These are phyloP conservation scores for Ceriops zippeliana DNA, from an alignment of 345 rosid species.

Conservation along the genomic window DNA sequence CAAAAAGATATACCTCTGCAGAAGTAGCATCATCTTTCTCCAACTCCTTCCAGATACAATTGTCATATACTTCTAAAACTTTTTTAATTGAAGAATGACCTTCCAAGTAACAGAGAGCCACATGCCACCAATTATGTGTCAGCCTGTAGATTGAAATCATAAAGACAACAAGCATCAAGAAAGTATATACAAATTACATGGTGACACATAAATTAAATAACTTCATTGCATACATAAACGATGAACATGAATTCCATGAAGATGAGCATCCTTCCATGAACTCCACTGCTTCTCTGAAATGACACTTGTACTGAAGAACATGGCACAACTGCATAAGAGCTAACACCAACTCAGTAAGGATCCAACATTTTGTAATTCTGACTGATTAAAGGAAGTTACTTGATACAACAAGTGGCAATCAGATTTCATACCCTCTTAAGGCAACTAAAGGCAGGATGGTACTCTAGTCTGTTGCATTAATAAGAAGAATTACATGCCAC, in stretches of 20 bases:
- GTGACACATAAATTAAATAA: neutral
- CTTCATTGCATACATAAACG: constrained; percentile 58
- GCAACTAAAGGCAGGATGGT: too few relatives aligned
- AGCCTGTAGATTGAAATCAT: constrained; percentile 37
- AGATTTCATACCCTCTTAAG: neutral
- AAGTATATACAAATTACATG: neutral
- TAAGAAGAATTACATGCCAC: too few relatives aligned
- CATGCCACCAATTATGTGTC: constrained; percentile 98
- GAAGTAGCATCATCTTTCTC: constrained; percentile 47
- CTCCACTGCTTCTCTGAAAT: constrained; percentile 74
- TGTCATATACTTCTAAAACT: constrained; percentile 64
- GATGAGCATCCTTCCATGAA: constrained; percentile 72
- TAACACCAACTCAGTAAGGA: constrained; percentile 1
- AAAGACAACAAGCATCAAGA: constrained; percentile 1
- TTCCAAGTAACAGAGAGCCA: constrained; percentile 91
- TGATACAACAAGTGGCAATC: neutral
- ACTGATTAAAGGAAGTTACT: neutral
- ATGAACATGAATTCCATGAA: constrained; percentile 63
- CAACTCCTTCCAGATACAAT: constrained; percentile 72
- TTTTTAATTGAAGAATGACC: constrained; percentile 62
- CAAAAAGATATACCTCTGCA: constrained; percentile 44
- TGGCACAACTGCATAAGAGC: constrained; percentile 66
- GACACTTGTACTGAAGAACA: constrained; percentile 74
- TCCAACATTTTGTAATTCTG: neutral
- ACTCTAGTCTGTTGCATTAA: too few relatives aligned